Percentiles rank a stretch among this genome's conserved stretches.
phyloP scores from a whole-genome alignment of 768 basidiomycete species.

The Boletus reticuloceps region DNA sequence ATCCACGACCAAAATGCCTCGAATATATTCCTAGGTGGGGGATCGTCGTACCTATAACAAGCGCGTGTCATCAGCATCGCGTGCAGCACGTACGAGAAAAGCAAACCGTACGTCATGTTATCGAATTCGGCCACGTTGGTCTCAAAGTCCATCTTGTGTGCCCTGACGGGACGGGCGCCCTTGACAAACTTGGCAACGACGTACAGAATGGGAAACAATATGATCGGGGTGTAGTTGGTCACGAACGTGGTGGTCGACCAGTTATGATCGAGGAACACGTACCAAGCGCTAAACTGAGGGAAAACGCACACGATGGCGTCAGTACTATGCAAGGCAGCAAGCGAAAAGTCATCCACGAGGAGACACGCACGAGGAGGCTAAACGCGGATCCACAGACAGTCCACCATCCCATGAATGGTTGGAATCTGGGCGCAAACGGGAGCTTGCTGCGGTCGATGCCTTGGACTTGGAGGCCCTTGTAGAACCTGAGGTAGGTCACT shows the following conservation, averaged over 20 bases:
- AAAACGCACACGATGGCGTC: too few species aligned
- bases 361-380: slow-evolving; percentile 34
- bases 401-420: slow-evolving; percentile 43
- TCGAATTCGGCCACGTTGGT: slow-evolving; percentile 27
- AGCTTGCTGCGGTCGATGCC: slow-evolving; percentile 46
- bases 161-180: slow-evolving; percentile 3
- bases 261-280: slow-evolving; percentile 35
- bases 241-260: slow-evolving; percentile 40
- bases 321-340: too few species aligned
- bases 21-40: slow-evolving; percentile 22
- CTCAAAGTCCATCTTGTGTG: slow-evolving; percentile 28
- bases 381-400: slow-evolving; percentile 27
- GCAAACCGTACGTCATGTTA: slow-evolving; percentile 20
- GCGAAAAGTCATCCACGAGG: too few species aligned
- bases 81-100: not conserved
- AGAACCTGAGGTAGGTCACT: slow-evolving; percentile 47
- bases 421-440: slow-evolving; percentile 42
- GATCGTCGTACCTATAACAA: slow-evolving; percentile 24
- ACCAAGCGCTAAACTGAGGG: slow-evolving; percentile 37
- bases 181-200: slow-evolving; percentile 22
- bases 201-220: slow-evolving; percentile 48
- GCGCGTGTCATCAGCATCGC: not conserved
- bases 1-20: slow-evolving; percentile 31
- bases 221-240: slow-evolving; percentile 41
- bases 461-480: slow-evolving; percentile 46